Base-by-base conservation (phyloP, 2,329 filamentous ascomycete genomes). In the Aspergillus ochraceoroseus region DNA sequence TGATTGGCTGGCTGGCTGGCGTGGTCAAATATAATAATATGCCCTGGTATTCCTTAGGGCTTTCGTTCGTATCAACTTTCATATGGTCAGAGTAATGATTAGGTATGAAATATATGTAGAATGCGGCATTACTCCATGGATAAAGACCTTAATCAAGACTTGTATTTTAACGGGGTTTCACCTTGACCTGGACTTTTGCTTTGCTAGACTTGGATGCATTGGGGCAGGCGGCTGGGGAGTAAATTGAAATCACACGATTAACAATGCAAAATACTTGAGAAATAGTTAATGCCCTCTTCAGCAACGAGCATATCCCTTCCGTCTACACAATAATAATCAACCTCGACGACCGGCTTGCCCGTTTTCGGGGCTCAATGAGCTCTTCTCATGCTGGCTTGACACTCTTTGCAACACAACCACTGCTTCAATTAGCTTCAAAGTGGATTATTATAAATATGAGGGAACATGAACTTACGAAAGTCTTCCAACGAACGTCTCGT, bases 301-400 rank as follows among this genome's bases (percentile, higher is more conserved):
- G n/a, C n/a, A n/a, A n/a, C n/a, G n/a, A n/a, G 15, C 14, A 18
- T 30, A n/a, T n/a, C 13, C 12, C 15, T 25, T 18, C 30, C 26
- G 30, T 17, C 12, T 14, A 15, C 11, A 6, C 17, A 30, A 8
- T 4, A 14, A 5, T 25, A 19, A 26, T 26, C 17, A 32, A 13
- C 23, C 23, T 13, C 13, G 15, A 19, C 18, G 31, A 25, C 18
- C 15, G 11, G 9, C 34, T 7, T 33, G 14, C 7, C 32, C 43
- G 25, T 25, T 41, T 12, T 49, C 42, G 11, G 38, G 30, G 6
- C 26, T 32, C 30, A 44, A 23, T 9, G 49, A 47, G 19, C 27
- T 85, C 77, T 89, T 90, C 75, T 94, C 87, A 74, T 94, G 87
- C 71, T 92, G 85, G 47, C 85, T 92, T 40, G 87, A 90, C 53